phyloP scores from a whole-genome alignment of 2,329 filamentous ascomycete genomes.

The Fusarium sp. region DNA sequence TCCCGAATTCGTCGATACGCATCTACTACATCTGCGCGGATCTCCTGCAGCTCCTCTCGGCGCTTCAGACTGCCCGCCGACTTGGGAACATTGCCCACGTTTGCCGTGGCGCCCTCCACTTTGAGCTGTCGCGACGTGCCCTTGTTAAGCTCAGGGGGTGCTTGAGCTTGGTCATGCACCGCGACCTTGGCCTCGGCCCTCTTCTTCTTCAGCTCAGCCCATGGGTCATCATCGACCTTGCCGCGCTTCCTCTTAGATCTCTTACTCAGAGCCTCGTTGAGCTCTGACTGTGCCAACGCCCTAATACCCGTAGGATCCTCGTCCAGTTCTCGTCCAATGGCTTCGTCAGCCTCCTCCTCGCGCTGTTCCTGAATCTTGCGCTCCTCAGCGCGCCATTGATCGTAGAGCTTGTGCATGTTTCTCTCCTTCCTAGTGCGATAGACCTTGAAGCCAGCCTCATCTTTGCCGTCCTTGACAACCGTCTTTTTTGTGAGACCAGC shows the following conservation, averaged over 20 bases:
- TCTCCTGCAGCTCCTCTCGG: slow-evolving; percentile 51
- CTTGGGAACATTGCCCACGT: slow-evolving; percentile 51
- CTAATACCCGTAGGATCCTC: slow-evolving; percentile 61
- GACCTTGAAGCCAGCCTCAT: slow-evolving; percentile 70
- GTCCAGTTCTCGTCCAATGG: slow-evolving; percentile 68
- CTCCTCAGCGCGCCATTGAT: slow-evolving; percentile 76
- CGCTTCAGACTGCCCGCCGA: slow-evolving; percentile 51
- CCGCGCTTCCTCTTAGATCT: slow-evolving; percentile 56
- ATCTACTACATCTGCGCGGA: slow-evolving; percentile 49
- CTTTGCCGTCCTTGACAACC: slow-evolving; percentile 63
- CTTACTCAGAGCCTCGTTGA: slow-evolving; percentile 44
- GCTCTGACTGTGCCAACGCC: slow-evolving; percentile 55
- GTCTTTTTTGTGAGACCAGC: slow-evolving; percentile 71
- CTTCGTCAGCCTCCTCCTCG: slow-evolving; percentile 70
- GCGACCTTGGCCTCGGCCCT: slow-evolving; percentile 63
- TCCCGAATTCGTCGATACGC: slow-evolving; percentile 52
- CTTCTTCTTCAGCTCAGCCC: slow-evolving; percentile 74
- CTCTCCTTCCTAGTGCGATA: slow-evolving; percentile 83
- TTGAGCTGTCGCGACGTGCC: slow-evolving; percentile 47
- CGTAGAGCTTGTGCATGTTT: slow-evolving; percentile 80
- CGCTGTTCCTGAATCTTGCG: slow-evolving; percentile 67
- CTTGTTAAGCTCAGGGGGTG: slow-evolving; percentile 75
- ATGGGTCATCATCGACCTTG: slow-evolving; percentile 74
- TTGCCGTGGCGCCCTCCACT: slow-evolving; percentile 47
- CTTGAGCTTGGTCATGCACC: slow-evolving; percentile 70